A percentile compares a stretch with the other conserved stretches of the same genome.
Conservation (phyloP, 1,139 yeast genomes). For the Diutina siamensis region DNA sequence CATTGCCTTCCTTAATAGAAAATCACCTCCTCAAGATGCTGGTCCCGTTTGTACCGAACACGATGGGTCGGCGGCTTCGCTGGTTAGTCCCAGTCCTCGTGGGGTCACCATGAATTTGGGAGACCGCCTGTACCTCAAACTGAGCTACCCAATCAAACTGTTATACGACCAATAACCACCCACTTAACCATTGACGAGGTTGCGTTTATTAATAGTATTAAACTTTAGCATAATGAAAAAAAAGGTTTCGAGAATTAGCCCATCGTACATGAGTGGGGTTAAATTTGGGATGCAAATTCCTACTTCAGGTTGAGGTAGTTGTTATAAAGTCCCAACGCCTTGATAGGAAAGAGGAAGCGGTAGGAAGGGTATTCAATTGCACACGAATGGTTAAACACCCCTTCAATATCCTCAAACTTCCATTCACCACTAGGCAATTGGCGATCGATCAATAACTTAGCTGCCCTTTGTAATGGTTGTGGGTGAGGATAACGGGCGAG, state of each 20-base stretch:
- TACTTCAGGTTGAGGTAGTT: too few relatives aligned
- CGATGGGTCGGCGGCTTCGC: not conserved
- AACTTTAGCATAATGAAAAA: too few relatives aligned
- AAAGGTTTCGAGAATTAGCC: too few relatives aligned
- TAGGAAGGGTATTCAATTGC: conserved; percentile 96
- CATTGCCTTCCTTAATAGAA: conserved; percentile 2
- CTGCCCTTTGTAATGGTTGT: conserved; percentile 50
- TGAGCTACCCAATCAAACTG: conserved; percentile 3
- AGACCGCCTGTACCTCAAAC: conserved; percentile 2
- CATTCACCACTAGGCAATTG: conserved; percentile 78
- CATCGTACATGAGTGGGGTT: too few relatives aligned
- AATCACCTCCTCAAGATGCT: not conserved
- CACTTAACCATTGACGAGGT: too few relatives aligned
- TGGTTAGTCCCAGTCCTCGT: not conserved
- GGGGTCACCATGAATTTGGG: conserved; percentile 3
- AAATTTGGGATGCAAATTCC: too few relatives aligned
- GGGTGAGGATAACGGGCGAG: conserved; percentile 72
- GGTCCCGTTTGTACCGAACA: not conserved
- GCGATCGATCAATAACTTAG: conserved; percentile 49
- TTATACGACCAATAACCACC: not conserved
- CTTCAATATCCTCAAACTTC: conserved; percentile 79
- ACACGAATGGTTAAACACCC: conserved; percentile 86
- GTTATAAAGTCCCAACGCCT: conserved; percentile 75
- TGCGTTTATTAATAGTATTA: too few relatives aligned
- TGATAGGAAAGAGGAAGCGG: conserved; percentile 79